Percentiles rank a stretch among this genome's conserved stretches.
Evolutionary conservation across 169 alveolate species (phyloP).

Genomic region (Haemoproteus tartakovskyi): DNA sequence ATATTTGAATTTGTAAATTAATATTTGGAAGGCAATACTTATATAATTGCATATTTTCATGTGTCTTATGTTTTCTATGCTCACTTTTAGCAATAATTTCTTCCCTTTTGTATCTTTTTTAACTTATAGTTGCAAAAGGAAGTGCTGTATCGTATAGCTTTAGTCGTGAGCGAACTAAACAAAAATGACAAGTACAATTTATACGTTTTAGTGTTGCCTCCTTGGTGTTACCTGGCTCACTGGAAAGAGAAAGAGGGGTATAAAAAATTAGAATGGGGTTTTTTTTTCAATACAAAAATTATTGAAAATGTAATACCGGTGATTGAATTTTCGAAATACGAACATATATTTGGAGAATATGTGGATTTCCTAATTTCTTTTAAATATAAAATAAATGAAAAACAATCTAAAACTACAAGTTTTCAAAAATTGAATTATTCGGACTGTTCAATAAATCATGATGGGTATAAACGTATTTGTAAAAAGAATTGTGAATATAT

Average conservation of each 20-base stretch:
- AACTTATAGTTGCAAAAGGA: conserved; percentile 67
- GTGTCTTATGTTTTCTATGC: no score
- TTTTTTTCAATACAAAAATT: conserved; percentile 12
- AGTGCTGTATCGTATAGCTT: conserved; percentile 47
- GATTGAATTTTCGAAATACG: conserved; percentile 32
- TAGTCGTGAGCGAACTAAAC: conserved; percentile 33
- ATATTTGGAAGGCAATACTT: no score
- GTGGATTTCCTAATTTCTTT: conserved; percentile 14
- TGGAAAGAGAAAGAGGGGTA: conserved; percentile 15
- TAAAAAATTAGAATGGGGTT: conserved; percentile 4
- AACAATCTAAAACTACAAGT: no score
- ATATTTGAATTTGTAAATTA: no score
- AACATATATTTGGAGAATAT: background rate
- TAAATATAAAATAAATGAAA: background rate
- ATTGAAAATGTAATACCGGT: conserved; percentile 54
- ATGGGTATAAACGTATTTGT: background rate
- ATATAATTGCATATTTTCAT: no score
- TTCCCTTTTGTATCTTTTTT: no score
- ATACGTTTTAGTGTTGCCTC: conserved; percentile 67
- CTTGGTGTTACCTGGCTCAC: conserved; percentile 68
- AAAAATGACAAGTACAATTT: background rate
- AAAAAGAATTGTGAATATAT: conserved; percentile 34
- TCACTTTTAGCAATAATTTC: no score
- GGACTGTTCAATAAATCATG: conserved; percentile 2
- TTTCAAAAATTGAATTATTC: conserved; percentile 1